phyloP scores from a whole-genome alignment of 768 basidiomycete species.

The Xerocomellus dryophilus region DNA sequence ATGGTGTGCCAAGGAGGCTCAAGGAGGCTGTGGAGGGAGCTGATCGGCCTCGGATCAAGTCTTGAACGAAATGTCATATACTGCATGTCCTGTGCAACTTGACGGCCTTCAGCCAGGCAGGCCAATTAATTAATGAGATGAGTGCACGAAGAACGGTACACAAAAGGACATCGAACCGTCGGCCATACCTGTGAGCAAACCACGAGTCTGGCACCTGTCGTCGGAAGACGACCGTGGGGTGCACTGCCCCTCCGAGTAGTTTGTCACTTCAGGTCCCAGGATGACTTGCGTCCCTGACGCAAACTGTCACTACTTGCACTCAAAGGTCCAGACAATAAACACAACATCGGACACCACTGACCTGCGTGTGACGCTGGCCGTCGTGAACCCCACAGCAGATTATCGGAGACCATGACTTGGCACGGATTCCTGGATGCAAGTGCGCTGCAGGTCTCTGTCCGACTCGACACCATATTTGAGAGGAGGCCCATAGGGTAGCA shows the following conservation, averaged over 20 bases:
- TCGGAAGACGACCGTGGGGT: background rate
- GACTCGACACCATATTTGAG: background rate
- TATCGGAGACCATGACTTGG: background rate
- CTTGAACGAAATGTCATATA: background rate
- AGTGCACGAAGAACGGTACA: background rate
- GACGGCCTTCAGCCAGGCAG: background rate
- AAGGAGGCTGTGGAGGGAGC: background rate
- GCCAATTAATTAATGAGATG: background rate
- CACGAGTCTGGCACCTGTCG: too few relatives aligned
- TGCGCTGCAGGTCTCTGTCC: background rate
- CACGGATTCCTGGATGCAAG: background rate
- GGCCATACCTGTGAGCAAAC: background rate
- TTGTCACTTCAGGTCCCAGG: background rate
- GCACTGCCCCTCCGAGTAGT: background rate
- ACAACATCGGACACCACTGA: conserved; percentile 4
- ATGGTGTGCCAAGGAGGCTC: background rate
- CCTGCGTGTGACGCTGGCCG: conserved; percentile 11
- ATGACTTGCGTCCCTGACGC: background rate
- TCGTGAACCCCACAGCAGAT: too few relatives aligned
- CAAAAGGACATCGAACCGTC: background rate
- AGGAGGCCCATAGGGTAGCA: background rate
- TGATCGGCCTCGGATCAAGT: conserved; percentile 11
- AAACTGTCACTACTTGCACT: too few relatives aligned
- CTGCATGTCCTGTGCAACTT: background rate
- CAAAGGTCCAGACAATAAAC: background rate